A percentile compares a stretch with the other conserved stretches of the same genome.
Evolutionary conservation across 2,329 filamentous ascomycete species (phyloP).

Genomic region (Colletotrichum truncatum): DNA sequence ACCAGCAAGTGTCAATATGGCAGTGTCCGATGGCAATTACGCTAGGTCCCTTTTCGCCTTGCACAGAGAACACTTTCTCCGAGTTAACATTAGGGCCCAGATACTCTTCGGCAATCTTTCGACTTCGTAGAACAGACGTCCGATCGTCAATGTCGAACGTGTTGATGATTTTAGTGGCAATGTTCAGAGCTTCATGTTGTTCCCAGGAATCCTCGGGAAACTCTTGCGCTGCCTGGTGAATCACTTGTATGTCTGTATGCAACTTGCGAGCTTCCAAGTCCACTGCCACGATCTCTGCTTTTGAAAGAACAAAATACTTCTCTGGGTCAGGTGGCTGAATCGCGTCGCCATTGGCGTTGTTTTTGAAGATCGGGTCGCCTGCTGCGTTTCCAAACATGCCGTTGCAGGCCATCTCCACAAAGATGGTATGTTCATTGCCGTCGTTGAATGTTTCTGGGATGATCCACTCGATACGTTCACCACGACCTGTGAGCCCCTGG

Average conservation of each 20-base stretch:
- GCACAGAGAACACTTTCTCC: conserved; percentile 63
- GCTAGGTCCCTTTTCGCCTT: conserved; percentile 57
- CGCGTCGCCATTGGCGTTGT: conserved; percentile 60
- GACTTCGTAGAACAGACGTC: conserved; percentile 62
- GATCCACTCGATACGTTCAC: conserved; percentile 72
- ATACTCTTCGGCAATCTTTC: conserved; percentile 68
- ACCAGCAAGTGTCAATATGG: conserved; percentile 76
- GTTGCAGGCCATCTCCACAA: conserved; percentile 77
- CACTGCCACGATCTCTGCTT: conserved; percentile 70
- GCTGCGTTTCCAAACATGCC: conserved; percentile 67
- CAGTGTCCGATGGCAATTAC: conserved; percentile 73
- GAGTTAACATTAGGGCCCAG: conserved; percentile 68
- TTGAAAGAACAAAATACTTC: conserved; percentile 63
- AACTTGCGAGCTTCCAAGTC: conserved; percentile 69
- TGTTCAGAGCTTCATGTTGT: conserved; percentile 67
- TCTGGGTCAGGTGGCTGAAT: conserved; percentile 71
- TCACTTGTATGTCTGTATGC: conserved; percentile 74
- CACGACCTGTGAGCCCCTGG: conserved; percentile 72
- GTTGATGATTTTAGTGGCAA: conserved; percentile 72
- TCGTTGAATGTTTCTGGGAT: conserved; percentile 66
- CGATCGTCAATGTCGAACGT: conserved; percentile 68
- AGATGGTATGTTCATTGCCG: conserved; percentile 70
- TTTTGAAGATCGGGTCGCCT: conserved; percentile 33
- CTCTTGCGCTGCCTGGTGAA: conserved; percentile 71
- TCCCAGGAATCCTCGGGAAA: conserved; percentile 72